Evolutionary conservation across 306 rosid species (phyloP), one percentile per base, ranked within the genome.

Genomic region (Urtica urens): DNA sequence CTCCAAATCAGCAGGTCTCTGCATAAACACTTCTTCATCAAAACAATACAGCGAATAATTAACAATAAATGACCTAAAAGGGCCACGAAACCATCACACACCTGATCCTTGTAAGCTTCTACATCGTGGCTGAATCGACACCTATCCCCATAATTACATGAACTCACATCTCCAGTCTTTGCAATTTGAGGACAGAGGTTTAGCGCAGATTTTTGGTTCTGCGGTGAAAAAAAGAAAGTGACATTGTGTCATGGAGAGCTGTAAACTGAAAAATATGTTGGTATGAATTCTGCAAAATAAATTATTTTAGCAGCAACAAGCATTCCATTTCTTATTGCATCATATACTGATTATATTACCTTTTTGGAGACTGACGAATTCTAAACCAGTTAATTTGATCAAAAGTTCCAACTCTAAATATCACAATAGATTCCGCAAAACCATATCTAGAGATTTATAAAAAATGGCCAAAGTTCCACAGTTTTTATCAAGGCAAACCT

Each of bases 51-150:
- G 37, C 21, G 24, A 19, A 10, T 19, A 20, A 20, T 2, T 20
- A 15, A 23, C 23, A 37, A 22, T 42, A 22, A 49, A 33, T 38
- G 4, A 52, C 52, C 38, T 14, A 31, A 19, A 6, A 23, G 13
- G 16, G 35, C 16, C 35, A 24, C 4, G 25, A 25, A 22, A 20
- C 30, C 64, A 58, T 44, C 50, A 21, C 7, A 63, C 48, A 87
- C 97, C 95, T 74, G 90, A 23, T 77, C 78, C 55, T 74, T 81
- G 69, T 72, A 88, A 18, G 74, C 86, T 55, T 81, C 86, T 1
- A 88, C 21, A 59, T 81, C 93, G 38, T 84, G 95, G 76, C 93
- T 90, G 72, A 65, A 79, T 55, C 97, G 93, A 58, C 97, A 90
- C 34, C 75, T 81, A 12, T 84, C 95, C 12, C 40, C 71, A 23